These are phyloP conservation scores for Euptelea pleiosperma DNA, from an alignment of 164 flowering plant species.

Conservation along the genomic window DNA sequence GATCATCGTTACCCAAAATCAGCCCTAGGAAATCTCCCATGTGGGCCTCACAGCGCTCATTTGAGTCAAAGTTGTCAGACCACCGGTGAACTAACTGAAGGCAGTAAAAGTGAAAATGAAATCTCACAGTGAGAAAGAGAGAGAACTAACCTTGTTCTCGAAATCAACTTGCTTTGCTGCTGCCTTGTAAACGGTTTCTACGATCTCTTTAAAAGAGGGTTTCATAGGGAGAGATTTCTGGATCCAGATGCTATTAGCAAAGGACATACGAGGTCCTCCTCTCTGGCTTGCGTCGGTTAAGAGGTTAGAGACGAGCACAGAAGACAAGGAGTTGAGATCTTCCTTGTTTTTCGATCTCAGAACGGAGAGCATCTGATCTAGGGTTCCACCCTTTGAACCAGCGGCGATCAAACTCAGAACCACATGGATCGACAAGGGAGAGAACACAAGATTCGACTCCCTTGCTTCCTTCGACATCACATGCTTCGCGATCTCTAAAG, in stretches of 20 bases:
- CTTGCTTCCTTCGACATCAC: conserved; percentile 28
- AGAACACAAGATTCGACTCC: conserved; percentile 50
- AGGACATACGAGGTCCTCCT: conserved; percentile 63
- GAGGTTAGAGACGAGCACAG: conserved; percentile 46
- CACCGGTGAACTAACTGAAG: too few relatives aligned
- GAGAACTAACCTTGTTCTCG: conserved; percentile 41
- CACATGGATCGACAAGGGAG: conserved; percentile 58
- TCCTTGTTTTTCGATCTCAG: conserved; percentile 41
- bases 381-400: conserved; percentile 55
- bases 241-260: conserved; percentile 68
- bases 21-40: too few relatives aligned
- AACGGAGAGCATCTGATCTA: conserved; percentile 53
- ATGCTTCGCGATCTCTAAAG: conserved; percentile 37
- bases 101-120: too few relatives aligned
- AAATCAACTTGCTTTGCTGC: conserved; percentile 50
- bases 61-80: too few relatives aligned
- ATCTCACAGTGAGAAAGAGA: not conserved
- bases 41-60: too few relatives aligned
- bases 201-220: conserved; percentile 45
- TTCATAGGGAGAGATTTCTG: conserved; percentile 48
- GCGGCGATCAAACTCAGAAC: conserved; percentile 55
- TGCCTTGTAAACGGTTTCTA: conserved; percentile 49
- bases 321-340: conserved; percentile 47
- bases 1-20: too few relatives aligned
- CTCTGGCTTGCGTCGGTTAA: conserved; percentile 46